phyloP scores from a whole-genome alignment of 768 basidiomycete species.

The Leucogyrophana mollusca region DNA sequence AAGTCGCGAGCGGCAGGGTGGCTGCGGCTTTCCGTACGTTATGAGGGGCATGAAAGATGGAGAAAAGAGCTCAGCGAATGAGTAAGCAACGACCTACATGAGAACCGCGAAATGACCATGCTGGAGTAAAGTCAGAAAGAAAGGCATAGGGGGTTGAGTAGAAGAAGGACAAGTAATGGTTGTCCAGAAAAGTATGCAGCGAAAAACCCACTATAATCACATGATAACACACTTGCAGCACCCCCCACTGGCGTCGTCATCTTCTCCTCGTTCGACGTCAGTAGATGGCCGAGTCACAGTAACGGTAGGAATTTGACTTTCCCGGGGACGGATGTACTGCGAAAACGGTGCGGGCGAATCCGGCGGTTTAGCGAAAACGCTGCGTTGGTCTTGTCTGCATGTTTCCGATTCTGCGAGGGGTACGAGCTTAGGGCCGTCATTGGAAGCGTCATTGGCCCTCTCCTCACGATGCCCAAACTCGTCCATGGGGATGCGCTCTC shows the following conservation, averaged over 20 bases:
- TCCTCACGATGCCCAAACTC: constrained; percentile 53
- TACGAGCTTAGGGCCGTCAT: constrained; percentile 11
- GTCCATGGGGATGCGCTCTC: constrained; percentile 56
- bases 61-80: background rate
- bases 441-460: constrained; percentile 16
- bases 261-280: constrained; percentile 24
- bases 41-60: constrained; percentile 7
- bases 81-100: background rate
- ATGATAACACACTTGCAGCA: constrained; percentile 87
- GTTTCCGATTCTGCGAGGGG: constrained; percentile 25
- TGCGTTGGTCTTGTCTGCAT: constrained; percentile 21
- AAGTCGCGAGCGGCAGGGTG: too few relatives aligned
- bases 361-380: constrained; percentile 26
- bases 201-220: constrained; percentile 45
- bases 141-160: constrained; percentile 2
- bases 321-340: constrained; percentile 38
- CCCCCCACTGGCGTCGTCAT: constrained; percentile 46
- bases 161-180: constrained; percentile 18
- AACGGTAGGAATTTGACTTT: constrained; percentile 27
- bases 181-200: constrained; percentile 18
- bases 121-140: constrained; percentile 3
- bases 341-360: constrained; percentile 65
- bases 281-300: constrained; percentile 28
- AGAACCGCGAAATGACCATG: background rate
- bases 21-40: too few relatives aligned